Base-by-base conservation (phyloP, 73 alveolate genomes). In the Effrenium voratum region DNA sequence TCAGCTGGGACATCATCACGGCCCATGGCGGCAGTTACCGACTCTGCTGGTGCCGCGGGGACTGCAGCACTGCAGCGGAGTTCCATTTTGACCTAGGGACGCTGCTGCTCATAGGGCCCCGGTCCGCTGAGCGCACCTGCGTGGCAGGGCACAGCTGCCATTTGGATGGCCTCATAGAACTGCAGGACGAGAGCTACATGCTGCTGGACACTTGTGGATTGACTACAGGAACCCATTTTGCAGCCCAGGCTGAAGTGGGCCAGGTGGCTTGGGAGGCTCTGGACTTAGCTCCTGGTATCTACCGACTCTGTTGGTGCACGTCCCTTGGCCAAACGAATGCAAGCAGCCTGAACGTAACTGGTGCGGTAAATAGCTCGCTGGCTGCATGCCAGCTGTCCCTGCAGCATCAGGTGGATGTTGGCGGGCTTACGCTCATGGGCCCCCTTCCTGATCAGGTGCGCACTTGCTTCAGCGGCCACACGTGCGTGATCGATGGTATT, bases 21-120 rank as follows among this genome's bases (percentile, higher is more conserved):
- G 77, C 77, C 0, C 77, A 26, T 12, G 83, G 83, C 5, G 83
- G 83, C 49, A 3, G 8, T 28, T 72, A 72, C n/a, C 34, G 83
- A 36, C 83, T 72, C 8, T 72, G 83, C 83, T 72, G 83, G 83
- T 72, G 83, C 12, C 83, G 83, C 5, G 83, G 83, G 1, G 30
- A 36, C 34, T 22, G 49, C 8, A n/a, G 83, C 83, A 36, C 34
- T 12, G 12, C 40, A 28, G 50, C 34, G 49, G 46, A 72, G 32
- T 72, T 72, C 83, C 46, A 15, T 36, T 45, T 72, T 22, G 83
- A 72, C 49, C 16, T 72, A 47, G 83, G 83, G 3, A 40, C 83
- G 15, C 36, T 72, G 45, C 83, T n/a, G 28, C 32, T 72, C 49
- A n/a, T 72, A 32, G 83, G 83, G 28, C 83, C 83, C 13, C 26